phyloP scores from a whole-genome alignment of 2,329 filamentous ascomycete genomes.

The Bipolaris bicolor region DNA sequence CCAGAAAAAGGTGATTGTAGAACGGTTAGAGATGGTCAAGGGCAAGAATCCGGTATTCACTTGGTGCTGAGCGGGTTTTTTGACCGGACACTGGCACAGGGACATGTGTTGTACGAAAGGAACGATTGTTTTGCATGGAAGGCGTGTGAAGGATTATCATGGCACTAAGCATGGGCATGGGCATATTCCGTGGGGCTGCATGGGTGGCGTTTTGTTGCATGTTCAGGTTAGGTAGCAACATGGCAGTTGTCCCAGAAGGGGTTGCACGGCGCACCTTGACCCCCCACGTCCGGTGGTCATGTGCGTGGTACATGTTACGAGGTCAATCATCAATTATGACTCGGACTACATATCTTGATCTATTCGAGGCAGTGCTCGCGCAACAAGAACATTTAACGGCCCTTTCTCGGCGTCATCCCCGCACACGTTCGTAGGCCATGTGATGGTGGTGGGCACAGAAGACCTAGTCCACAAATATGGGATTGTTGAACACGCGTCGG shows the following conservation, averaged over 20 bases:
- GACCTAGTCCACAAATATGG: not conserved
- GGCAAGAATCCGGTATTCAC: slow-evolving; percentile 94
- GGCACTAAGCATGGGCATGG: slow-evolving; percentile 1
- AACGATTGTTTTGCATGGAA: slow-evolving; percentile 7
- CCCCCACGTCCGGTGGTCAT: not conserved
- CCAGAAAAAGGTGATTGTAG: slow-evolving; percentile 92
- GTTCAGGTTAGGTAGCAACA: not conserved
- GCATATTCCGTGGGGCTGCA: slow-evolving; percentile 10
- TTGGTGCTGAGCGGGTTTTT: slow-evolving; percentile 71
- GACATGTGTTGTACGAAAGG: not conserved
- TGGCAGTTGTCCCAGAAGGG: not conserved
- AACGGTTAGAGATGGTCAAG: slow-evolving; percentile 94
- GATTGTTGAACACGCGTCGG: slow-evolving; percentile 6
- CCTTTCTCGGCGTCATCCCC: slow-evolving; percentile 3
- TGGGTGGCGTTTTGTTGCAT: slow-evolving; percentile 16
- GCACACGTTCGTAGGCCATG: not conserved
- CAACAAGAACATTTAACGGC: not conserved
- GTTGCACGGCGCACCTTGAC: not conserved
- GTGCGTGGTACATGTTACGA: not conserved
- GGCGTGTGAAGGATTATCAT: slow-evolving; percentile 7
- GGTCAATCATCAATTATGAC: not conserved
- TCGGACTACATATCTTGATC: not conserved
- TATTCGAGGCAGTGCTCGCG: not conserved
- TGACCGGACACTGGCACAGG: not conserved
- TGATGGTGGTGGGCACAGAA: slow-evolving; percentile 2